A percentile compares a stretch with the other conserved stretches of the same genome.
Evolutionary conservation across 495 filamentous ascomycete species (phyloP).

Genomic region (Chaetomidium leptoderma): DNA sequence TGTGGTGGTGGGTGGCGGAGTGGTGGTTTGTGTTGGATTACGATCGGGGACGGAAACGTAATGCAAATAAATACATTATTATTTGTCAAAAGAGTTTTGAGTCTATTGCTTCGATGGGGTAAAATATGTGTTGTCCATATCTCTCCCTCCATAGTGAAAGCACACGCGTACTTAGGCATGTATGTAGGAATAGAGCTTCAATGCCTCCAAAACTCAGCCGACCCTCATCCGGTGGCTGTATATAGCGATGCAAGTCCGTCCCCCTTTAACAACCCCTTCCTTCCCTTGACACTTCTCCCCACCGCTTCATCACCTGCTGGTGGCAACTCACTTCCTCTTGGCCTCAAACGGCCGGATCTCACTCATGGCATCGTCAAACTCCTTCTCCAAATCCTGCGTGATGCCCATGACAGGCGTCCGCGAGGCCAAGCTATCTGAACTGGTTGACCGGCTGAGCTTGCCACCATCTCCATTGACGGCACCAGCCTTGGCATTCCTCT

Average conservation of each 20-base stretch:
- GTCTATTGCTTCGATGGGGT: background rate
- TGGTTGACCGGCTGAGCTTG: conserved; percentile 30
- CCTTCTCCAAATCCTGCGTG: conserved; percentile 66
- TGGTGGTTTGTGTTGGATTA: background rate
- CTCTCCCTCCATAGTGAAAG: background rate
- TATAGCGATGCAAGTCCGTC: background rate
- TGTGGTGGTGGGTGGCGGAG: background rate
- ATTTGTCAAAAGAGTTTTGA: background rate
- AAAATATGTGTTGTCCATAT: too few relatives aligned
- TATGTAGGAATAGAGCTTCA: background rate
- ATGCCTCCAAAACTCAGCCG: background rate
- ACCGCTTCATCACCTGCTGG: background rate
- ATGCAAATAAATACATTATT: conserved; percentile 1
- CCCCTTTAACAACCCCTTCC: background rate
- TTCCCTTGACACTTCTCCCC: background rate
- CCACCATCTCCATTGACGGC: conserved; percentile 9
- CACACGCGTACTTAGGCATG: background rate
- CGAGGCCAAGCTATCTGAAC: conserved; percentile 36
- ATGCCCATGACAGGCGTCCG: conserved; percentile 67
- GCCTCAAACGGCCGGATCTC: conserved; percentile 66
- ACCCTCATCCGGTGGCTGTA: background rate
- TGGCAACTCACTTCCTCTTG: conserved; percentile 8
- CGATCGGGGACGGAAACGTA: background rate
- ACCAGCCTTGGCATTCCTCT: conserved; percentile 44
- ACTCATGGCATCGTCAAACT: conserved; percentile 72